Conservation (phyloP, 495 filamentous ascomycete genomes). For the Hamigera avellanea region DNA sequence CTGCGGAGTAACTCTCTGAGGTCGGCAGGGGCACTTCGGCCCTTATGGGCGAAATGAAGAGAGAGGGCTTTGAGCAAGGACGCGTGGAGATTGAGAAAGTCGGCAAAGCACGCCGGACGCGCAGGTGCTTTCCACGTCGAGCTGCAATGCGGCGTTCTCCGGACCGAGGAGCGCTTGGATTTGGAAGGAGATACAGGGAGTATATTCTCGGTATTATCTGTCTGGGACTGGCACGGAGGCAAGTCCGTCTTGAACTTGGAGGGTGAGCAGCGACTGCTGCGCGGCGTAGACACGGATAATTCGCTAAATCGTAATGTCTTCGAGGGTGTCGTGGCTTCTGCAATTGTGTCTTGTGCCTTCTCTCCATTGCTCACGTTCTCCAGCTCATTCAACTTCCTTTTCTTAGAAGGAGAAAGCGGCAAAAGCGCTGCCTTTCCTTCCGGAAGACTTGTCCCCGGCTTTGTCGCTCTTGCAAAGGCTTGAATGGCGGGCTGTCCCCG, state of each 20-base stretch:
- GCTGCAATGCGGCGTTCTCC: constrained; percentile 5
- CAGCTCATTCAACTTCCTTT: constrained; percentile 33
- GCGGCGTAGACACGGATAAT: constrained; percentile 26
- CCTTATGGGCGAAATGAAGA: constrained; percentile 31
- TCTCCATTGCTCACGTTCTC: constrained; percentile 17
- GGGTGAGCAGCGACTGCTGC: constrained; percentile 25
- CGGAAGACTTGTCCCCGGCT: constrained; percentile 20
- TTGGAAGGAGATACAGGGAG: background rate
- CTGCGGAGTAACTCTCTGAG: constrained; percentile 28
- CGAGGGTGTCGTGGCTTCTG: constrained; percentile 24
- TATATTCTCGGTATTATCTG: background rate
- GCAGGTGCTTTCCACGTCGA: constrained; percentile 22
- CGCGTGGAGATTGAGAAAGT: constrained; percentile 27
- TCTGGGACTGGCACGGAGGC: background rate
- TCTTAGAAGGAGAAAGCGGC: constrained; percentile 34
- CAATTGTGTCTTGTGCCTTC: background rate
- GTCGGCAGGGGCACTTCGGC: constrained; percentile 24
- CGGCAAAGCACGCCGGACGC: constrained; percentile 20
- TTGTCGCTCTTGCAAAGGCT: constrained; percentile 31
- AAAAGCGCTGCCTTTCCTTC: constrained; percentile 3
- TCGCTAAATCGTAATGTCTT: constrained; percentile 29
- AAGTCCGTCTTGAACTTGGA: constrained; percentile 12
- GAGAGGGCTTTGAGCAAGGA: constrained; percentile 29
- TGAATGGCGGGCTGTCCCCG: constrained; percentile 26
- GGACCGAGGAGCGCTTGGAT: background rate